Conservation (phyloP, 179 eudicot species). For the Vitellaria paradoxa region DNA sequence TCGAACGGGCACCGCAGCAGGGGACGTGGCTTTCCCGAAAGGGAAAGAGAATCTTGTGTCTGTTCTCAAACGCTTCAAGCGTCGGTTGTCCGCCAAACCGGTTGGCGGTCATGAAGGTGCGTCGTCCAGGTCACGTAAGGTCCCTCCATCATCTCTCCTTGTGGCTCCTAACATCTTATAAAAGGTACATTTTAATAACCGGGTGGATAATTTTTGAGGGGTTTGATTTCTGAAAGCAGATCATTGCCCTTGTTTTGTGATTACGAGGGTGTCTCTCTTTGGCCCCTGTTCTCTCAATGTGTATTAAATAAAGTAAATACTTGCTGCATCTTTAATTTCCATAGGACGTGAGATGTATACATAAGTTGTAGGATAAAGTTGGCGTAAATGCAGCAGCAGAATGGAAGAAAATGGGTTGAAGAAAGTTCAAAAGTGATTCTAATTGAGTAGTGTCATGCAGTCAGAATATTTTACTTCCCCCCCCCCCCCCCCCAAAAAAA, state of each 20-base stretch:
- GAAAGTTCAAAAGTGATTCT: not conserved
- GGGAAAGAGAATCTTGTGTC: constrained; percentile 94
- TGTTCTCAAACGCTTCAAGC: constrained; percentile 91
- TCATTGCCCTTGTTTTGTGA: constrained; percentile 10
- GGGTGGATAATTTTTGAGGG: constrained; percentile 3
- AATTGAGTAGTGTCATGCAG: no score
- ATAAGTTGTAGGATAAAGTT: constrained; percentile 9
- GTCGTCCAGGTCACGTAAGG: constrained; percentile 34
- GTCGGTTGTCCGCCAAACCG: constrained; percentile 67
- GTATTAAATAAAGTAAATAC: not conserved
- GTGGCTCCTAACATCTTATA: constrained; percentile 9
- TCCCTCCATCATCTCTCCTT: constrained; percentile 17
- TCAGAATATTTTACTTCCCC: no score
- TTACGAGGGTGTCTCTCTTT: not conserved
- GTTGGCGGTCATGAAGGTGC: constrained; percentile 38
- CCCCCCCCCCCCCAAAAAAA: no score
- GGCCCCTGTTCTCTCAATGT: no score
- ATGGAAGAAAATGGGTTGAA: constrained; percentile 5
- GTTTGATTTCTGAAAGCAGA: constrained; percentile 3
- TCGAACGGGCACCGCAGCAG: constrained; percentile 93
- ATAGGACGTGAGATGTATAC: constrained; percentile 18
- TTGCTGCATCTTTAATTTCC: constrained; percentile 13
- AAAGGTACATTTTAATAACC: not conserved
- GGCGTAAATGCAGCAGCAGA: constrained; percentile 9
- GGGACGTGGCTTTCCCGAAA: constrained; percentile 96